These are phyloP conservation scores for Trifolium subterraneum DNA, from an alignment of 306 rosid genomes.

Conservation along the genomic window DNA sequence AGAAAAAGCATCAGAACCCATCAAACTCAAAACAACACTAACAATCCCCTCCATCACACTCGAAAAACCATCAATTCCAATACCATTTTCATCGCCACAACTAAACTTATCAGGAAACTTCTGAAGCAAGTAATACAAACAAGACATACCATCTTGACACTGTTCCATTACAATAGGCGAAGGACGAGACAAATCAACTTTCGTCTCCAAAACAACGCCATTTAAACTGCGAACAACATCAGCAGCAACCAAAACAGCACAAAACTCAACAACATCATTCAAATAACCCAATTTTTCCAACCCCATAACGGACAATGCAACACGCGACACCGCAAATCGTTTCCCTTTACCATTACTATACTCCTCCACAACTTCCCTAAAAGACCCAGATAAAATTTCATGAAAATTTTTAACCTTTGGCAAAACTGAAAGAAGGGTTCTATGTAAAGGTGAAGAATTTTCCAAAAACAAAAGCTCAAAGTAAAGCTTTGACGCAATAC, in stretches of 20 bases:
- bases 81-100: conserved; percentile 13
- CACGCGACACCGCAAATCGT: conserved; percentile 70
- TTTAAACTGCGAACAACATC: conserved; percentile 61
- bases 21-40: conserved; percentile 59
- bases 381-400: conserved; percentile 47
- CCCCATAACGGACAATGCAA: conserved; percentile 72
- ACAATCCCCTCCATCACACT: conserved; percentile 60
- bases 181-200: conserved; percentile 61
- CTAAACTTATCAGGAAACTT: conserved; percentile 70
- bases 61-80: conserved; percentile 35
- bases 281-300: conserved; percentile 81
- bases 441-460: conserved; percentile 74
- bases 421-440: conserved; percentile 67
- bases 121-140: conserved; percentile 90
- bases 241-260: conserved; percentile 66
- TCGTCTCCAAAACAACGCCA: conserved; percentile 62
- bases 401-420: conserved; percentile 55
- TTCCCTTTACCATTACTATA: conserved; percentile 46
- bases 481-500: conserved; percentile 54
- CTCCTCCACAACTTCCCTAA: conserved; percentile 54
- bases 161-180: conserved; percentile 95
- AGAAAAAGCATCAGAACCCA: conserved; percentile 70
- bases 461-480: conserved; percentile 73
- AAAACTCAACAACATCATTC: conserved; percentile 63
- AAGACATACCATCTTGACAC: conserved; percentile 94